Conservation (phyloP, 495 filamentous ascomycete species). For the Penicillium arizonense region DNA sequence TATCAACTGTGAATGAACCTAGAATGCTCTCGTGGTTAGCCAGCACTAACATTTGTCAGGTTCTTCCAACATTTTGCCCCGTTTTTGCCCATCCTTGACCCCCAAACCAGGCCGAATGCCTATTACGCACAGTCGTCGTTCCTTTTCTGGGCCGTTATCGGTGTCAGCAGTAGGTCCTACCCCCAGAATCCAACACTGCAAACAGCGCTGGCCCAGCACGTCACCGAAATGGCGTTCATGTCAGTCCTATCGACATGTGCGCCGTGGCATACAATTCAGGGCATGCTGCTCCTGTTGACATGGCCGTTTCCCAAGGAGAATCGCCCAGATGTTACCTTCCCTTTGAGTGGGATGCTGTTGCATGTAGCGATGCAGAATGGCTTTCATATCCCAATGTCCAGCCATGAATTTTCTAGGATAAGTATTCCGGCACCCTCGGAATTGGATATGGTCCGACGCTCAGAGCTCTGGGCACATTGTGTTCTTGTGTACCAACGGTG, state of each 20-base stretch:
- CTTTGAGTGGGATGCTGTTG: constrained; percentile 39
- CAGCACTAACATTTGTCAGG: constrained; percentile 22
- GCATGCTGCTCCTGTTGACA: constrained; percentile 43
- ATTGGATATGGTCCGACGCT: constrained; percentile 36
- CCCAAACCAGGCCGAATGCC: constrained; percentile 34
- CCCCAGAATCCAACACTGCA: constrained; percentile 42
- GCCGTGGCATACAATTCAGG: constrained; percentile 48
- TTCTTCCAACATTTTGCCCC: constrained; percentile 47
- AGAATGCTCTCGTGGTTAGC: background rate
- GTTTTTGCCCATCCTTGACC: constrained; percentile 47
- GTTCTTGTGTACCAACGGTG: constrained; percentile 43
- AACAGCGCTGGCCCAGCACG: constrained; percentile 33
- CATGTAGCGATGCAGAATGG: constrained; percentile 52
- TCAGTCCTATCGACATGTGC: constrained; percentile 35
- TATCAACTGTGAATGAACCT: constrained; percentile 28
- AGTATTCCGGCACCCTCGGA: constrained; percentile 34
- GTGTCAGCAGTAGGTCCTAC: constrained; percentile 38
- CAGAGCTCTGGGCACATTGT: constrained; percentile 45
- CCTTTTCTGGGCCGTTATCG: constrained; percentile 51
- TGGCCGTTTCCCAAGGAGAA: constrained; percentile 52
- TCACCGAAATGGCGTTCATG: constrained; percentile 45
- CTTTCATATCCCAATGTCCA: constrained; percentile 46
- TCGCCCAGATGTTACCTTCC: constrained; percentile 40
- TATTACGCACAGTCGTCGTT: constrained; percentile 46
- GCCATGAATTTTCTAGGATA: constrained; percentile 44